phyloP scores from a whole-genome alignment of 768 basidiomycete species.

The Tephrocybe sp. region DNA sequence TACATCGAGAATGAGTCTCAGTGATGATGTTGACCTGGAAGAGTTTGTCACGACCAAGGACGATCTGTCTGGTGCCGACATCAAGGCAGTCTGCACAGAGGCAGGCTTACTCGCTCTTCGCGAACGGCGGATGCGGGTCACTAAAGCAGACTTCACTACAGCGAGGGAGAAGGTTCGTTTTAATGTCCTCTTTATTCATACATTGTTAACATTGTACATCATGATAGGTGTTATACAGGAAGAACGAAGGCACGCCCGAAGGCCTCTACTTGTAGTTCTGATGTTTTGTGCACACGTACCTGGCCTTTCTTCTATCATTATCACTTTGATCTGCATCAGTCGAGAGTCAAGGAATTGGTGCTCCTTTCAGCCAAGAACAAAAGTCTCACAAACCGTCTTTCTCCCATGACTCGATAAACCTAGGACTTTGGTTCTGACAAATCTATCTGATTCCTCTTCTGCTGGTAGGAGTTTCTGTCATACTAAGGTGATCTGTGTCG shows the following conservation, averaged over 20 bases:
- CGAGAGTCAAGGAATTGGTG: not conserved
- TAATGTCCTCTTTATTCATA: not conserved
- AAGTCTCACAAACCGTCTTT: no score
- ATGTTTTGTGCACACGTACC: slow-evolving; percentile 8
- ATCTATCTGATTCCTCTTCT: no score
- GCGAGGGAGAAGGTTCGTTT: slow-evolving; percentile 87
- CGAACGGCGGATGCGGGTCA: slow-evolving; percentile 93
- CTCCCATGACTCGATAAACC: no score
- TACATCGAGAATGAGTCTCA: slow-evolving; percentile 92
- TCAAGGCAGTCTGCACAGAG: slow-evolving; percentile 99
- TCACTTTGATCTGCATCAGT: not conserved
- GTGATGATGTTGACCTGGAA: slow-evolving; percentile 88
- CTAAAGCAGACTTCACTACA: slow-evolving; percentile 84
- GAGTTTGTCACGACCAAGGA: slow-evolving; percentile 96
- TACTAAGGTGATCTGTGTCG: no score
- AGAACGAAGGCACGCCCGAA: slow-evolving; percentile 96
- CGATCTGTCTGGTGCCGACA: slow-evolving; percentile 95
- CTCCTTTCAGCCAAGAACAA: no score
- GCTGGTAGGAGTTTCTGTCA: no score
- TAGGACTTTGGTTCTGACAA: no score
- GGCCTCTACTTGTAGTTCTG: slow-evolving; percentile 72
- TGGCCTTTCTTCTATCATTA: slow-evolving; percentile 11
- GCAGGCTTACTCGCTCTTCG: slow-evolving; percentile 94
- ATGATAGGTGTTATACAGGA: slow-evolving; percentile 85
- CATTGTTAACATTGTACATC: slow-evolving; percentile 9